Evolutionary conservation across 805 yeast genomes (phyloP), one percentile per base, ranked within the genome.

Genomic region (Wickerhamomyces bisporus): DNA sequence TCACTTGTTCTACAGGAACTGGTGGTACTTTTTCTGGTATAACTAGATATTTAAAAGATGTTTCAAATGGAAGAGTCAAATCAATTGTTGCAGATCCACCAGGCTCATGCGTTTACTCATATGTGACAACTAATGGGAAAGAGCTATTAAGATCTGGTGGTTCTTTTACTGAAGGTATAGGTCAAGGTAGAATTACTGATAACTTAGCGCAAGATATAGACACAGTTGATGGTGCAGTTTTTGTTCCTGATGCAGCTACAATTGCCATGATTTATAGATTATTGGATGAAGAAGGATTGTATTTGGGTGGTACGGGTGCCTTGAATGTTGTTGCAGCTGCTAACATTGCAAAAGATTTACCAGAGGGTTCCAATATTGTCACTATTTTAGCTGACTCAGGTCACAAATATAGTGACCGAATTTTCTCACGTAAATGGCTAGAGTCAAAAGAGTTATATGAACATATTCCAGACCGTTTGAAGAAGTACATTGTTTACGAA

Each of bases 151-250:
- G 88, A 52, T 70, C 74, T 1, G 97, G 97, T 23, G 77, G 86
- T 3, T 83, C 95, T 0, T 87, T 89, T 61, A 89, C 96, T 21
- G 97, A 89, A 65, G 97, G 97, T 24, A 87, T 89, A 64, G 97
- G 97, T 21, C 97, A 89, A 64, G 96, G 96, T 33, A 74, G 97
- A 52, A 82, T 89, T 52, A 89, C 96, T 6, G 82, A 75, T 45
- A 89, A 89, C 60, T 70, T 89, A 60, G 69, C 68, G 14, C 83
- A 77, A 31, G 96, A 86, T 45, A 65, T 87, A 21, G 81, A 71
- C 8, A 59, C 80, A 24, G 70, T 86, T 26, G 96, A 89, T 56
- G 95, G 81, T 49, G 94, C 96, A 1, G 61, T 85, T 34, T 72
- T 75, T 47, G 77, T 89, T 36, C 76, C 88, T 2, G 97, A 89